These are phyloP conservation scores for Fusarium oligoseptatum DNA, from an alignment of 2,329 filamentous ascomycete genomes.

Conservation along the genomic window DNA sequence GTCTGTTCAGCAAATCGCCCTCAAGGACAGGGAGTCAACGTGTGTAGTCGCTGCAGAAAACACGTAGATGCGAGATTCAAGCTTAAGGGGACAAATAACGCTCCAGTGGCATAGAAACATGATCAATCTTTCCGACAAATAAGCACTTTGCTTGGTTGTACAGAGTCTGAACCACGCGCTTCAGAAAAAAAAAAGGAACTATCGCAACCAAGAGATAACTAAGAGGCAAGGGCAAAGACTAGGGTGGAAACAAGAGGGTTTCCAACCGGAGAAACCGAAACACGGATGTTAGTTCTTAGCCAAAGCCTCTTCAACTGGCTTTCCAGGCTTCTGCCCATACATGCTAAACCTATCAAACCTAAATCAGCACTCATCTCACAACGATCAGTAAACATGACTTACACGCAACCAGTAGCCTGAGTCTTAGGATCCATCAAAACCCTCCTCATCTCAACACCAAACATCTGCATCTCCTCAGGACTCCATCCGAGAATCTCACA, in stretches of 20 bases:
- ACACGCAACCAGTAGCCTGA: slow-evolving; percentile 35
- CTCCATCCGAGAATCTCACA: slow-evolving; percentile 40
- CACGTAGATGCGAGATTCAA: neutral
- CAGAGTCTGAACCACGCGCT: neutral
- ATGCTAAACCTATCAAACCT: slow-evolving; percentile 21
- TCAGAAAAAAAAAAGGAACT: neutral
- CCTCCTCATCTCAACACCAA: slow-evolving; percentile 39
- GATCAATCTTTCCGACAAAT: neutral
- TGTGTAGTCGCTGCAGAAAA: neutral
- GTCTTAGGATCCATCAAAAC: slow-evolving; percentile 29
- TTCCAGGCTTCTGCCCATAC: slow-evolving; percentile 33
- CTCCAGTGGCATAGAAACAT: neutral
- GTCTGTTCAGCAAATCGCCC: neutral
- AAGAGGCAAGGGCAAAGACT: rapidly evolving
- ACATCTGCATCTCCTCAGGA: slow-evolving; percentile 38
- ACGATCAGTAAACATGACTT: neutral
- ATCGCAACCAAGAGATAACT: neutral
- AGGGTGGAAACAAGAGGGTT: neutral
- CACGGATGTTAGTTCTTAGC: neutral
- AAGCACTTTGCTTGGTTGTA: neutral
- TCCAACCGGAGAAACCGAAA: neutral
- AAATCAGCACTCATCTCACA: neutral
- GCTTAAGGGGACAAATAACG: neutral
- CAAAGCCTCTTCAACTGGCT: neutral
- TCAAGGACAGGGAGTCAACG: neutral